Evolutionary conservation across 345 rosid genomes (phyloP).

Genomic region (Bruguiera gymnorhiza): DNA sequence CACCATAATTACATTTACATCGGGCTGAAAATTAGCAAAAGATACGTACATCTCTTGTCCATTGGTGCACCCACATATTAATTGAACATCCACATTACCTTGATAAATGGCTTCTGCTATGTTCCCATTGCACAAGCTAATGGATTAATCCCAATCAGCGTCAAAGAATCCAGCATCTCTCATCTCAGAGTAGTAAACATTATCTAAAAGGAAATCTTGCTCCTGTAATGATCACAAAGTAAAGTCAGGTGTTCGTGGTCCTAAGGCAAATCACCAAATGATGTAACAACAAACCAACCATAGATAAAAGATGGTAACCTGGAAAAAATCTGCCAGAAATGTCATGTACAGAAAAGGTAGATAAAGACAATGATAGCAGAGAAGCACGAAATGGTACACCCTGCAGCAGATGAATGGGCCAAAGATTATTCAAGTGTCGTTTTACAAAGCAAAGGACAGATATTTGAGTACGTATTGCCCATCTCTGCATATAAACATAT

Average conservation of each 20-base stretch:
- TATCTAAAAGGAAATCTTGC: conserved; percentile 43
- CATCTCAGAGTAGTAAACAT: conserved; percentile 48
- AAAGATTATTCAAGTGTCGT: neutral
- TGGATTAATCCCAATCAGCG: conserved; percentile 38
- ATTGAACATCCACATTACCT: no score
- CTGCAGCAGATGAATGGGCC: conserved; percentile 24
- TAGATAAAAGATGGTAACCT: conserved; percentile 15
- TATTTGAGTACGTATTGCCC: neutral
- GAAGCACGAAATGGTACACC: conserved; percentile 32
- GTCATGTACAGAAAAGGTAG: conserved; percentile 37
- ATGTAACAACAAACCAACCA: neutral
- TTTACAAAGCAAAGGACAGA: neutral
- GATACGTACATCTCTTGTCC: no score
- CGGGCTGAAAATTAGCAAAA: no score
- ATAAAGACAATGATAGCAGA: conserved; percentile 37
- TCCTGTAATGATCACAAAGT: conserved; percentile 18
- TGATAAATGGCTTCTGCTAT: neutral
- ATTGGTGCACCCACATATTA: no score
- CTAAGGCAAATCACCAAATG: neutral
- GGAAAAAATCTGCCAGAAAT: conserved; percentile 45
- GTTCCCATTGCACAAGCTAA: neutral
- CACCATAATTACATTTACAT: no score
- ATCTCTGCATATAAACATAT: neutral
- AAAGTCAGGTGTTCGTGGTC: neutral
- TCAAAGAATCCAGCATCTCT: conserved; percentile 51